These are phyloP conservation scores for Chaetomium sp. DNA, from an alignment of 2,329 filamentous ascomycete genomes.

Conservation along the genomic window DNA sequence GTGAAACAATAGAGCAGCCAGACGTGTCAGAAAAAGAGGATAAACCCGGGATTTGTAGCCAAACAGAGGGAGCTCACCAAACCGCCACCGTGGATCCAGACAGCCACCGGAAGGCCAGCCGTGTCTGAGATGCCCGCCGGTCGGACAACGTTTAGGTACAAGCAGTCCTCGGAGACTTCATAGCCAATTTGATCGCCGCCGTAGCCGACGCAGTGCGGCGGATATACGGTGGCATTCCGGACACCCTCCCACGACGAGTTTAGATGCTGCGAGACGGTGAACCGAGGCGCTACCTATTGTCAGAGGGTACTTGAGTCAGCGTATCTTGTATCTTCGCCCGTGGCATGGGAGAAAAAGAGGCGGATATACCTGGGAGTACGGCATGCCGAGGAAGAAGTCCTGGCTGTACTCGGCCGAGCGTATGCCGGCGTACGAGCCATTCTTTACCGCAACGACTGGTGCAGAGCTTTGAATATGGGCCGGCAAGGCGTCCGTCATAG, in stretches of 20 bases:
- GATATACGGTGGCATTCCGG: constrained; percentile 12
- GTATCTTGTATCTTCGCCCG: no score
- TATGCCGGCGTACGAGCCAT: constrained; percentile 44
- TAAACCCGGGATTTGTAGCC: not conserved
- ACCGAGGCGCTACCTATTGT: not conserved
- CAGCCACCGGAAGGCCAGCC: constrained; percentile 50
- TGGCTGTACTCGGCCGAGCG: constrained; percentile 44
- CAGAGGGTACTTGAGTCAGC: no score
- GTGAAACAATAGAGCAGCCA: no score
- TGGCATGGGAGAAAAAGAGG: no score
- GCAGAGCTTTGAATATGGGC: not conserved
- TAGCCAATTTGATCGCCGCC: constrained; percentile 9
- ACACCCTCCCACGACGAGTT: constrained; percentile 24
- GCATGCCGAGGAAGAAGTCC: constrained; percentile 58
- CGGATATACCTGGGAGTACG: constrained; percentile 50
- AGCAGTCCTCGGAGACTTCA: constrained; percentile 55
- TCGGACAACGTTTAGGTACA: constrained; percentile 64
- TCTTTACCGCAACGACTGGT: constrained; percentile 26
- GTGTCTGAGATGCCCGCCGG: constrained; percentile 48
- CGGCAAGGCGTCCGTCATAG: not conserved
- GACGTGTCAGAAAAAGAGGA: not conserved
- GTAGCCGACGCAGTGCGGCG: constrained; percentile 16
- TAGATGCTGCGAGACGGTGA: constrained; percentile 13
- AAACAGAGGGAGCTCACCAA: constrained; percentile 23
- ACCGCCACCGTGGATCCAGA: constrained; percentile 58